A percentile compares a stretch with the other conserved stretches of the same genome.
phyloP scores from a whole-genome alignment of 2,329 filamentous ascomycete species.

The Monosporascus sp. region DNA sequence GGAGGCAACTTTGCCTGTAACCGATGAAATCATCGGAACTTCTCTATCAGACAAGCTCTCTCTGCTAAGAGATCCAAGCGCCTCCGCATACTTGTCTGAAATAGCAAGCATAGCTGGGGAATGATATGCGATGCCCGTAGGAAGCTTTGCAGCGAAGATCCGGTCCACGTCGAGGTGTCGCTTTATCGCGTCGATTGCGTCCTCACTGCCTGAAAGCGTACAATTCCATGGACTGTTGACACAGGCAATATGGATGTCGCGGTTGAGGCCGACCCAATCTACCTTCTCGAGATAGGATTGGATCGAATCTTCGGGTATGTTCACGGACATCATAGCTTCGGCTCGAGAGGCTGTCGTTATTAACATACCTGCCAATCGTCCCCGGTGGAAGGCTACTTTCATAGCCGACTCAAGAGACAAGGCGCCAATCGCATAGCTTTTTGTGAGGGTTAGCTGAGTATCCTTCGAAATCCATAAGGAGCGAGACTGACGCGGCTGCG shows the following conservation, averaged over 20 bases:
- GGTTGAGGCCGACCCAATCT: conserved; percentile 2
- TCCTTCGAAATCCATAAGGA: too few species aligned
- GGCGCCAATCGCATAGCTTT: too few species aligned
- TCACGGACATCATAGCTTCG: background rate
- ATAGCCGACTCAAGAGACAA: too few species aligned
- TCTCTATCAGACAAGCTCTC: too few species aligned
- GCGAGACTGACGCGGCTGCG: too few species aligned
- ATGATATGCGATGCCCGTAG: conserved; percentile 20
- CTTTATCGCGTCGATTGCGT: conserved; percentile 16
- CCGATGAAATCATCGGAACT: conserved; percentile 4
- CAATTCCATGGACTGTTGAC: conserved; percentile 24
- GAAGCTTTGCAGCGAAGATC: conserved; percentile 22
- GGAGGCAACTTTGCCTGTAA: background rate
- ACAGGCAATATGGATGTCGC: conserved; percentile 16
- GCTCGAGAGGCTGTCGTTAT: too few species aligned
- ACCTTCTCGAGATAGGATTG: conserved; percentile 11
- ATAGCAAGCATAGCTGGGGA: too few species aligned
- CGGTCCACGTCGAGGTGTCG: conserved; percentile 6
- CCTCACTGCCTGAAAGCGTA: conserved; percentile 18
- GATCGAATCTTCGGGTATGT: background rate
- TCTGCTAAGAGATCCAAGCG: too few species aligned
- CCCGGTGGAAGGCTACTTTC: too few species aligned
- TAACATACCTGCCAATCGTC: too few species aligned
- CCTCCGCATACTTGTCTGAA: too few species aligned
- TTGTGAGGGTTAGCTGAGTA: too few species aligned